Evolutionary conservation across 257 asterid genomes (phyloP).

Genomic region (Solanum commersonii): DNA sequence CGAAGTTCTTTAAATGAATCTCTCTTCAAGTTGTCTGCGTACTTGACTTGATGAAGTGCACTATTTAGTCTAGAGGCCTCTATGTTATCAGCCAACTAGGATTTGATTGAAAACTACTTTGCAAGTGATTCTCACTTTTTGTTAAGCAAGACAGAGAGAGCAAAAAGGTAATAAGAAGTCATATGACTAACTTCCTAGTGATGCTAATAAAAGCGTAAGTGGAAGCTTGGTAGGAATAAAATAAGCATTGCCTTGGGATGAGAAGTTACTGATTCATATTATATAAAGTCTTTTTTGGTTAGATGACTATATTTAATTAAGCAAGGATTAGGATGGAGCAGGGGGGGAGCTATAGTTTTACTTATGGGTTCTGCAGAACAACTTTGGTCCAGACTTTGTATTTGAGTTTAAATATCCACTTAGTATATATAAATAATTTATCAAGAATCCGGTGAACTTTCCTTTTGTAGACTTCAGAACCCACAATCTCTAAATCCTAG

Average conservation of each 20-base stretch:
- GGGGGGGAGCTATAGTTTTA: background rate
- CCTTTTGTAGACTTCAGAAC: background rate
- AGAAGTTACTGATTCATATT: background rate
- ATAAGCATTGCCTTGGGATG: background rate
- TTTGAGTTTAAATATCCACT: background rate
- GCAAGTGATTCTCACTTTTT: background rate
- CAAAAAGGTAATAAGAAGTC: background rate
- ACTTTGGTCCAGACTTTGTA: background rate
- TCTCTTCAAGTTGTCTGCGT: background rate
- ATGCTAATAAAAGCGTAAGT: background rate
- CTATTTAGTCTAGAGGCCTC: background rate
- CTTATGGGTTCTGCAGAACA: background rate
- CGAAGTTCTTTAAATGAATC: background rate
- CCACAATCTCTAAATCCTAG: background rate
- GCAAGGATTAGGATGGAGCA: background rate
- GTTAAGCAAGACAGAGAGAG: background rate
- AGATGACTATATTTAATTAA: background rate
- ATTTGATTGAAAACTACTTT: background rate
- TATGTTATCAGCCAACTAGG: background rate
- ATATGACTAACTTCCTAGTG: background rate
- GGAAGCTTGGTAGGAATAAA: background rate
- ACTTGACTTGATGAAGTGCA: background rate
- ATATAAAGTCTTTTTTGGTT: background rate
- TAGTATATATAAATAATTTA: background rate
- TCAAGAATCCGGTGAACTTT: background rate